These are phyloP conservation scores for Albifimbria verrucaria DNA, from an alignment of 2,329 filamentous ascomycete genomes.

Conservation along the genomic window DNA sequence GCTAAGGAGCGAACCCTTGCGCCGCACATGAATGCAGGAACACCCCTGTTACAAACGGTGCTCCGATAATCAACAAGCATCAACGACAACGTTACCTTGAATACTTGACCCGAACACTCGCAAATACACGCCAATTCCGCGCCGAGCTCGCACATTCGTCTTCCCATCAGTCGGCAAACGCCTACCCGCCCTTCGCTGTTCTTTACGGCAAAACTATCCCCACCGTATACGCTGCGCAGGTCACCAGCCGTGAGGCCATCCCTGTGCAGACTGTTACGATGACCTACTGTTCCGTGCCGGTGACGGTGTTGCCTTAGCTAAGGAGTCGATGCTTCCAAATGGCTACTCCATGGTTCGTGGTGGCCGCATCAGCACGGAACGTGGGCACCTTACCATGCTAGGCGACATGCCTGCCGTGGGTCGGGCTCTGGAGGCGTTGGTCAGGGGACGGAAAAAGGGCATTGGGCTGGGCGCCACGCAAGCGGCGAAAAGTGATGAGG, in stretches of 20 bases:
- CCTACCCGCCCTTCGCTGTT: slow-evolving; percentile 77
- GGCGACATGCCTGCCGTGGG: slow-evolving; percentile 83
- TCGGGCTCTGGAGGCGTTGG: slow-evolving; percentile 65
- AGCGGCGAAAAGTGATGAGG: slow-evolving; percentile 2
- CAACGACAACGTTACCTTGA: slow-evolving; percentile 36
- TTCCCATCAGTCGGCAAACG: slow-evolving; percentile 59
- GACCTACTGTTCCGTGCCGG: slow-evolving; percentile 82
- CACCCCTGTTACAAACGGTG: slow-evolving; percentile 13
- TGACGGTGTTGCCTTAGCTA: slow-evolving; percentile 84
- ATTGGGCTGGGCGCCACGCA: slow-evolving; percentile 58
- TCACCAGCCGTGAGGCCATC: slow-evolving; percentile 71
- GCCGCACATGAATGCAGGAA: slow-evolving; percentile 20
- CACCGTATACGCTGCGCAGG: slow-evolving; percentile 78
- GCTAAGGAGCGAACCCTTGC: slow-evolving; percentile 33
- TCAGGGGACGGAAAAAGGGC: slow-evolving; percentile 65
- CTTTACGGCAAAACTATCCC: slow-evolving; percentile 86
- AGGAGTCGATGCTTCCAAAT: slow-evolving; percentile 77
- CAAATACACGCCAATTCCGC: slow-evolving; percentile 72
- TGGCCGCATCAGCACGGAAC: slow-evolving; percentile 74
- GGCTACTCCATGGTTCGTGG: slow-evolving; percentile 73
- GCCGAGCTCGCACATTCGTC: slow-evolving; percentile 64
- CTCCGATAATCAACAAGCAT: slow-evolving; percentile 18
- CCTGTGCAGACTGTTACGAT: slow-evolving; percentile 77
- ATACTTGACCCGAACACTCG: slow-evolving; percentile 74
- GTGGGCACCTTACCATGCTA: slow-evolving; percentile 83